A percentile compares a stretch with the other conserved stretches of the same genome.
Evolutionary conservation across 2,329 filamentous ascomycete genomes (phyloP).

Genomic region (Zymoseptoria pseudotritici): DNA sequence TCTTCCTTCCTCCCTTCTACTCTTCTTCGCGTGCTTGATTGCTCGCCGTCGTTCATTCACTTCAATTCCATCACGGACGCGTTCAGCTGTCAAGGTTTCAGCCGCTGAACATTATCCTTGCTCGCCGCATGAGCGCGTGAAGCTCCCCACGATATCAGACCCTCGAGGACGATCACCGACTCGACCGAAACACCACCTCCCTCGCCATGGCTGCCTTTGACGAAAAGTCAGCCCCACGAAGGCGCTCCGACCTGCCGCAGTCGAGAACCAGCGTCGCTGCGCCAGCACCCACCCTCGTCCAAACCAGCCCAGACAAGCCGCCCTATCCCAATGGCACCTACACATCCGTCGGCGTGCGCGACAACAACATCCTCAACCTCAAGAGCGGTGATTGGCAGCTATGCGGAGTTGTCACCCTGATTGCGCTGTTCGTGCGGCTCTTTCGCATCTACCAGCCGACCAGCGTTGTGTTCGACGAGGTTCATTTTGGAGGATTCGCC

Average conservation of each 20-base stretch:
- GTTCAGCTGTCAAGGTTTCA: neutral
- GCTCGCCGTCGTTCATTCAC: neutral
- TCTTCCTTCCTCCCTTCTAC: neutral
- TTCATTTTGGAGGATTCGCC: constrained; percentile 97
- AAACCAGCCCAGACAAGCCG: constrained; percentile 29
- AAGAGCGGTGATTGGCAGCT: constrained; percentile 76
- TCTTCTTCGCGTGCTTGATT: neutral
- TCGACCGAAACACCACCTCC: neutral
- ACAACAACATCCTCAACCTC: constrained; percentile 88
- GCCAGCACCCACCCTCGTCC: neutral
- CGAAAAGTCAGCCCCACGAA: neutral
- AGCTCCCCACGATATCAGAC: neutral
- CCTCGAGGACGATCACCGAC: neutral
- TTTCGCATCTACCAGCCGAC: constrained; percentile 95
- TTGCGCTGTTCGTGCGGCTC: constrained; percentile 73
- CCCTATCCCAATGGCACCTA: constrained; percentile 39
- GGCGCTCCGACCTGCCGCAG: neutral
- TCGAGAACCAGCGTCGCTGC: neutral
- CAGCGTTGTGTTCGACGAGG: constrained; percentile 97
- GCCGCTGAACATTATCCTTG: neutral
- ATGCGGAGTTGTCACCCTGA: constrained; percentile 61
- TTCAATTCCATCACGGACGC: neutral
- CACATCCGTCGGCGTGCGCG: constrained; percentile 69
- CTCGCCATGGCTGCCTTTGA: neutral
- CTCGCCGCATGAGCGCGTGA: neutral